These are phyloP conservation scores for Aspergillus pseudoviridinutans DNA, from an alignment of 2,329 filamentous ascomycete species.

Conservation along the genomic window DNA sequence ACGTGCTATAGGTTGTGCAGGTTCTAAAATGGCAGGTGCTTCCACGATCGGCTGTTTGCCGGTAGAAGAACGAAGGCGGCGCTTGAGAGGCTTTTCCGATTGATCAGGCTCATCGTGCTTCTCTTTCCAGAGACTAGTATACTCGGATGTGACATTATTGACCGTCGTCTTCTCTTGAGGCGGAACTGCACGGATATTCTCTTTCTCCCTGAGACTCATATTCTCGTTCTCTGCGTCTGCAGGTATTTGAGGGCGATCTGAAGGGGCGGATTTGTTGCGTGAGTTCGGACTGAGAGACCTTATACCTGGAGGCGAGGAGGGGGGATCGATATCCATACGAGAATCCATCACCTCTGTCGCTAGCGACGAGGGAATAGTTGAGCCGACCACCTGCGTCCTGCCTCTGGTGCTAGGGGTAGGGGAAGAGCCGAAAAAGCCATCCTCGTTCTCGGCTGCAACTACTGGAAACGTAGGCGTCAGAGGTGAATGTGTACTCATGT, in stretches of 20 bases:
- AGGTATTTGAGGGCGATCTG: neutral
- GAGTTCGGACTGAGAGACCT: conserved; percentile 20
- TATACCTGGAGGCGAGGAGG: conserved; percentile 35
- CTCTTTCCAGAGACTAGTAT: conserved; percentile 2
- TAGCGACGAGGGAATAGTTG: conserved; percentile 34
- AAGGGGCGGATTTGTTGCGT: conserved; percentile 6
- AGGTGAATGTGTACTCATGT: conserved; percentile 25
- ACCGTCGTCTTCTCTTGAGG: neutral
- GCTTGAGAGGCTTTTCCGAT: conserved; percentile 11
- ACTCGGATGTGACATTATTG: neutral
- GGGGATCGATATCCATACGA: conserved; percentile 23
- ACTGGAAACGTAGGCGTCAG: conserved; percentile 41
- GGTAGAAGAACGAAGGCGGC: conserved; percentile 23
- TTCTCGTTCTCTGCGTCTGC: conserved; percentile 11
- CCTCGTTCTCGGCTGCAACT: conserved; percentile 37
- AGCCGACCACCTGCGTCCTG: conserved; percentile 20
- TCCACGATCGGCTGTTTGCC: conserved; percentile 9
- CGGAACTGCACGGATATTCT: neutral
- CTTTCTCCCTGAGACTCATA: conserved; percentile 7
- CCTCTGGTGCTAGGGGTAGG: conserved; percentile 47
- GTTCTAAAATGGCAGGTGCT: neutral
- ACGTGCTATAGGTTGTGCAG: neutral
- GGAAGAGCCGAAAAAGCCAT: conserved; percentile 50
- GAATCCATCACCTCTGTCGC: conserved; percentile 20
- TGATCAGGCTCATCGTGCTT: neutral